A percentile compares a stretch with the other conserved stretches of the same genome.
Evolutionary conservation across 441 rosid species (phyloP).

Genomic region (Gossypium laxum): DNA sequence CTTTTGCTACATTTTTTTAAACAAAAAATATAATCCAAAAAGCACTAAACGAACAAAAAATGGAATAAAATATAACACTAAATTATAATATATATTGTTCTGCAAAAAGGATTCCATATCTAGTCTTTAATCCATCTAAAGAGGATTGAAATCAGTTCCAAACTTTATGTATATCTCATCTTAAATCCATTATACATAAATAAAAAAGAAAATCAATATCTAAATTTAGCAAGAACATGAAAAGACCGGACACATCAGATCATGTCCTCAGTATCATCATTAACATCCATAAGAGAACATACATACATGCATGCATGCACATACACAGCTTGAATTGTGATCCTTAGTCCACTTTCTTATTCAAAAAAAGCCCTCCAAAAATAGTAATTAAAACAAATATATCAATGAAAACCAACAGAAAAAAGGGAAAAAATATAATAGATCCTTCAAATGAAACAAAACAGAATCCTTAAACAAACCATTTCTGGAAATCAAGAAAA

Average conservation of each 20-base stretch:
- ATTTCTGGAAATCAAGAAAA: neutral
- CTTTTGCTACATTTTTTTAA: neutral
- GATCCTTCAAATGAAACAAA: neutral
- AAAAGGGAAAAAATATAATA: neutral
- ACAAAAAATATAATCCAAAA: neutral
- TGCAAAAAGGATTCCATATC: neutral
- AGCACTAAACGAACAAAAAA: neutral
- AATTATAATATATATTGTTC: neutral
- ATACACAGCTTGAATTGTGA: neutral
- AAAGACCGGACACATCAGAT: neutral
- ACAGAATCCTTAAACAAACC: neutral
- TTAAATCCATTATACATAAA: neutral
- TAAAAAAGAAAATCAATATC: neutral
- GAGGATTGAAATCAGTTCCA: neutral
- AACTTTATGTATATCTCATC: neutral
- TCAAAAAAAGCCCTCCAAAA: neutral
- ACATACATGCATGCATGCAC: conserved; percentile 22
- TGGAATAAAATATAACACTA: neutral
- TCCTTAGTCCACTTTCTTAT: neutral
- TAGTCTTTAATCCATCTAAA: neutral
- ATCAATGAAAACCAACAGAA: neutral
- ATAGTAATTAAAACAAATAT: neutral
- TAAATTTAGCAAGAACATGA: neutral
- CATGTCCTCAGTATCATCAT: neutral
- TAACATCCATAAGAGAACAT: neutral